A percentile compares a stretch with the other conserved stretches of the same genome.
These are phyloP conservation scores for Anisodus tanguticus DNA, from an alignment of 257 asterid species.

Conservation along the genomic window DNA sequence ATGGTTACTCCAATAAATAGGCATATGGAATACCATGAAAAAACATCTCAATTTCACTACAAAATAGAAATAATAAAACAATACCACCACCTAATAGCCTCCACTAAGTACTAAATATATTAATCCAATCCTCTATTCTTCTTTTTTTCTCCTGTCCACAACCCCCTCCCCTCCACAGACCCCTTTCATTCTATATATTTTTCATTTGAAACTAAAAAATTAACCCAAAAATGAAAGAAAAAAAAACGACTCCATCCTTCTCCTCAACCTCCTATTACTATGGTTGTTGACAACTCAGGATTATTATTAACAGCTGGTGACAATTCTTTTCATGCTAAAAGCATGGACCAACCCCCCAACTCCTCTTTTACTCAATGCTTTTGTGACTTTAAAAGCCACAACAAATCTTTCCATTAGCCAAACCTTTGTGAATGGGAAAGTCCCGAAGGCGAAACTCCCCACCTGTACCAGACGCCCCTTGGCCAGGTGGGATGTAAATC, in stretches of 20 bases:
- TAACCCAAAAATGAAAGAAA: neutral
- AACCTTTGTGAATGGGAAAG: too few relatives aligned
- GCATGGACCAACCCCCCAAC: slow-evolving; percentile 1
- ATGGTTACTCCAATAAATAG: too few relatives aligned
- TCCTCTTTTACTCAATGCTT: neutral
- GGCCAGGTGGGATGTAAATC: too few relatives aligned
- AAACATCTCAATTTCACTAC: neutral
- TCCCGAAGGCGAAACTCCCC: too few relatives aligned
- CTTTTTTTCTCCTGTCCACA: too few relatives aligned
- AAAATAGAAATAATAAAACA: slow-evolving; percentile 13
- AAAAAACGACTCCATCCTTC: neutral
- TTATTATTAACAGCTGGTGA: slow-evolving; percentile 43
- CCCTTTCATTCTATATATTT: neutral
- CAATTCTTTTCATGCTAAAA: slow-evolving; percentile 50
- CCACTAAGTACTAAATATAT: neutral
- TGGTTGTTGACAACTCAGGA: slow-evolving; percentile 32
- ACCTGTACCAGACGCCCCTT: too few relatives aligned
- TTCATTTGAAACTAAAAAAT: neutral
- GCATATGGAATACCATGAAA: neutral
- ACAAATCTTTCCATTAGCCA: slow-evolving; percentile 42
- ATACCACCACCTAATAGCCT: slow-evolving; percentile 21
- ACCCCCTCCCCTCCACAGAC: neutral
- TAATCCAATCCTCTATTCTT: neutral
- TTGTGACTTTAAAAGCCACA: slow-evolving; percentile 30
- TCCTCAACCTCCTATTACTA: slow-evolving; percentile 30